phyloP scores from a whole-genome alignment of 2,329 filamentous ascomycete genomes.

The Fusarium pseudoanthophilum region DNA sequence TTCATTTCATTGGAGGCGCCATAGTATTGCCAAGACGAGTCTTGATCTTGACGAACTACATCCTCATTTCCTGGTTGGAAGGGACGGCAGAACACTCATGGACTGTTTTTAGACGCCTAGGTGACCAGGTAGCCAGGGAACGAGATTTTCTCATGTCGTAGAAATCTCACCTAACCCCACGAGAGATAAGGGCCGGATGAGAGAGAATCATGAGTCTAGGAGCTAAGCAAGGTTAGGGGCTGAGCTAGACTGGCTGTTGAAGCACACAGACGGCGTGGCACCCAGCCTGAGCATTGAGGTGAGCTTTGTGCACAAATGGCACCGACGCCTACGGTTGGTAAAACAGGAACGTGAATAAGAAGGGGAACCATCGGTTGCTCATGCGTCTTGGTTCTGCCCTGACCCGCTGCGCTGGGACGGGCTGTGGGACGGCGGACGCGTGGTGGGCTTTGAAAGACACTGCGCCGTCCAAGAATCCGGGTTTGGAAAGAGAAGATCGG shows the following conservation, averaged over 20 bases:
- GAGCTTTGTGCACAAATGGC: constrained; percentile 20
- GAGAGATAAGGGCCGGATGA: constrained; percentile 38
- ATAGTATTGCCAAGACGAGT: constrained; percentile 7
- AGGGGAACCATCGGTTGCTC: constrained; percentile 11
- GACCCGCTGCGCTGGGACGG: constrained; percentile 36
- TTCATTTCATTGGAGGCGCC: not conserved
- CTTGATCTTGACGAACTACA: not conserved
- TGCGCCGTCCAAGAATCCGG: constrained; percentile 17
- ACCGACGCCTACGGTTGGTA: constrained; percentile 6
- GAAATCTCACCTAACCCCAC: constrained; percentile 24
- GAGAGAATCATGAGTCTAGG: constrained; percentile 36
- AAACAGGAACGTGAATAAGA: constrained; percentile 18
- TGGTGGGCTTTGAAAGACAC: constrained; percentile 18
- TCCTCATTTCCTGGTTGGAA: constrained; percentile 3
- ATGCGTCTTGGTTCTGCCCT: constrained; percentile 20
- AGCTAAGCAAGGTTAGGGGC: constrained; percentile 15
- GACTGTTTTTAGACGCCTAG: constrained; percentile 19
- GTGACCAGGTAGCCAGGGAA: not conserved
- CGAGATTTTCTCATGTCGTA: constrained; percentile 6
- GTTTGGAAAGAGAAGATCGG: constrained; percentile 11
- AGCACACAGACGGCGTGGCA: constrained; percentile 42
- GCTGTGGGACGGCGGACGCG: constrained; percentile 30
- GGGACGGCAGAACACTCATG: constrained; percentile 15
- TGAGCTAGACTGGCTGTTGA: constrained; percentile 30
- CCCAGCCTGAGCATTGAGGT: constrained; percentile 29